phyloP scores from a whole-genome alignment of 2,329 filamentous ascomycete species.

The Pestalotiopsis sp. region DNA sequence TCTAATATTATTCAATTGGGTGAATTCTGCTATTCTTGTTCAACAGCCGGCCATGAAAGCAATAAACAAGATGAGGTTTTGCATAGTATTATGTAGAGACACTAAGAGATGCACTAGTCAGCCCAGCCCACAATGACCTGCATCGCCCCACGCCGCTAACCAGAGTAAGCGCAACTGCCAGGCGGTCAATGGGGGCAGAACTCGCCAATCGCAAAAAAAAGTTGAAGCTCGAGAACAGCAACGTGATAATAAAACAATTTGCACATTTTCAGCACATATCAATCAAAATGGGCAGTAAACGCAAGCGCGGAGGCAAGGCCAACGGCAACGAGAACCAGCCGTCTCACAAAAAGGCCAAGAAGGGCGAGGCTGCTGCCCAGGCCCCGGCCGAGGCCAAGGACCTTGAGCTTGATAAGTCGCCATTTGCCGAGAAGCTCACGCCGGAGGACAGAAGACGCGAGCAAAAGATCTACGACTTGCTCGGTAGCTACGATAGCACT shows the following conservation, averaged over 20 bases:
- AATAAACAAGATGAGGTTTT: not conserved
- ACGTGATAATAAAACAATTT: not conserved
- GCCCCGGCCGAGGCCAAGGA: constrained; percentile 21
- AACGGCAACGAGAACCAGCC: constrained; percentile 28
- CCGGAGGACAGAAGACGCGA: constrained; percentile 61
- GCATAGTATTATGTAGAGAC: not conserved
- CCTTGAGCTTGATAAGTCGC: constrained; percentile 40
- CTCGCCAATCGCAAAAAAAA: constrained; percentile 7
- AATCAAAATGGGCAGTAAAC: constrained; percentile 43
- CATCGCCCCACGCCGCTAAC: constrained; percentile 1
- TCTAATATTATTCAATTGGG: no score
- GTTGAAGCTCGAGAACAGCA: not conserved
- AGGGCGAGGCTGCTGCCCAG: constrained; percentile 29
- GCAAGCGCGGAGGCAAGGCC: constrained; percentile 42
- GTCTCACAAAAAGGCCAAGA: constrained; percentile 40
- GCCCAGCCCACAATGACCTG: no score
- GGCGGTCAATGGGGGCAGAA: constrained; percentile 8
- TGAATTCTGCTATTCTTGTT: no score
- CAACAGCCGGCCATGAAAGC: no score
- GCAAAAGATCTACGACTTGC: constrained; percentile 61
- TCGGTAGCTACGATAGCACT: constrained; percentile 60
- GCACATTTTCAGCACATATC: not conserved
- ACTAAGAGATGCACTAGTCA: not conserved
- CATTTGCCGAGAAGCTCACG: constrained; percentile 55
- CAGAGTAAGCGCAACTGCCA: not conserved